Conservation (phyloP, 306 rosid species). For the Canavalia ensiformis region DNA sequence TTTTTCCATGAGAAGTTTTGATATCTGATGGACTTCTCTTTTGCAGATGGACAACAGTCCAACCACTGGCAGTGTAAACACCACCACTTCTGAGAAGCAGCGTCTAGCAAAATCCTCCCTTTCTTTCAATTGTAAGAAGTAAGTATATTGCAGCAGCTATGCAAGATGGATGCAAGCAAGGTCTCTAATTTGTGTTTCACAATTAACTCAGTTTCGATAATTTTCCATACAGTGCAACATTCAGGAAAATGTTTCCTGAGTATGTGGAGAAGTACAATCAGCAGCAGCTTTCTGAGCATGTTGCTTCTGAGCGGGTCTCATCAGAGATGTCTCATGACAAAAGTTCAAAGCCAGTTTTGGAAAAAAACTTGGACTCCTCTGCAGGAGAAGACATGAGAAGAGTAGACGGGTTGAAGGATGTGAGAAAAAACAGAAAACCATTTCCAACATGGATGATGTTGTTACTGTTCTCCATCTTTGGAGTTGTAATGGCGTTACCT, state of each 20-base stretch:
- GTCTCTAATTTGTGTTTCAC: slow-evolving; percentile 35
- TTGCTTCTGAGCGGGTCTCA: slow-evolving; percentile 58
- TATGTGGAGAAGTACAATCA: slow-evolving; percentile 87
- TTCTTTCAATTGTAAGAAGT: slow-evolving; percentile 90
- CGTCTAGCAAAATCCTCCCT: slow-evolving; percentile 91
- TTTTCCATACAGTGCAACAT: slow-evolving; percentile 69
- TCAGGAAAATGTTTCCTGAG: slow-evolving; percentile 93
- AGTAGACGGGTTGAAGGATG: slow-evolving; percentile 58
- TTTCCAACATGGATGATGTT: slow-evolving; percentile 95
- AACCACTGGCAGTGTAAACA: slow-evolving; percentile 95
- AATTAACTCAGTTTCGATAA: slow-evolving; percentile 31
- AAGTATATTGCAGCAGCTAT: slow-evolving; percentile 49
- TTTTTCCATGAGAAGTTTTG: slow-evolving; percentile 30
- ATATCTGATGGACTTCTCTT: slow-evolving; percentile 30
- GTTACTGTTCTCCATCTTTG: slow-evolving; percentile 84
- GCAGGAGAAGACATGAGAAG: slow-evolving; percentile 56
- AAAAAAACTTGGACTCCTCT: slow-evolving; percentile 58
- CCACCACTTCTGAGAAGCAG: slow-evolving; percentile 85
- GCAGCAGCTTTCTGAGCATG: slow-evolving; percentile 69
- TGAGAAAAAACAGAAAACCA: slow-evolving; percentile 59
- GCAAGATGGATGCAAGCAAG: slow-evolving; percentile 22
- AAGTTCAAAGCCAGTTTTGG: slow-evolving; percentile 57
- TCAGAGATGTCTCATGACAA: slow-evolving; percentile 50
- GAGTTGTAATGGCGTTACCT: slow-evolving; percentile 94
- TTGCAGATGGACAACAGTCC: slow-evolving; percentile 97